Percentiles rank a stretch among this genome's conserved stretches.
Evolutionary conservation across 2,329 filamentous ascomycete species (phyloP).

Genomic region (Ilyonectria sp.): DNA sequence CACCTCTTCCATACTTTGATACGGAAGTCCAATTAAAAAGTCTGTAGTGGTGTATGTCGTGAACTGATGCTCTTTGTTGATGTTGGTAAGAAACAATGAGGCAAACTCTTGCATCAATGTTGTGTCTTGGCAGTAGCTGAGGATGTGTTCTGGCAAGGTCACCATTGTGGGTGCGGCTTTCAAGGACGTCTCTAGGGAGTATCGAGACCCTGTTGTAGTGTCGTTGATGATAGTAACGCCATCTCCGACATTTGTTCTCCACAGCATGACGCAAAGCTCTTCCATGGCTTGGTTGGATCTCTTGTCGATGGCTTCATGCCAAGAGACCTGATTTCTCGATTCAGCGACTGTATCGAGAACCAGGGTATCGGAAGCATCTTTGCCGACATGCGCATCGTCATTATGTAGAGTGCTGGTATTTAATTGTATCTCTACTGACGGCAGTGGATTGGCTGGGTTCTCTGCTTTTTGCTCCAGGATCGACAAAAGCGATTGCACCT

Average conservation of each 20-base stretch:
- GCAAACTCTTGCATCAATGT: conserved; percentile 8
- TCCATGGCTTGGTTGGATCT: conserved; percentile 20
- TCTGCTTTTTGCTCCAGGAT: not conserved
- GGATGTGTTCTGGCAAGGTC: not conserved
- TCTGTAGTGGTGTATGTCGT: conserved; percentile 3
- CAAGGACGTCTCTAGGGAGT: not conserved
- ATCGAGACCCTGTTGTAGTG: not conserved
- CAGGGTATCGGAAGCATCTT: not conserved
- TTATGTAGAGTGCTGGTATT: not conserved
- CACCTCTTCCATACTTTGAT: conserved; percentile 8
- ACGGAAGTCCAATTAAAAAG: not conserved
- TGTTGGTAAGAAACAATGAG: conserved; percentile 8
- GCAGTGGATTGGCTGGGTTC: not conserved
- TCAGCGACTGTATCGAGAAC: not conserved
- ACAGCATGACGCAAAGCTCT: conserved; percentile 20
- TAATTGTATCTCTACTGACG: not conserved
- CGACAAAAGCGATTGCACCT: conserved; percentile 17
- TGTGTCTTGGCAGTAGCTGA: conserved; percentile 5
- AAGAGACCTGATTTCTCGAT: not conserved
- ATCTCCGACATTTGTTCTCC: conserved; percentile 15
- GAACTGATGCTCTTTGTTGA: conserved; percentile 18
- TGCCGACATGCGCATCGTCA: not conserved
- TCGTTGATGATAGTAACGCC: conserved; percentile 14
- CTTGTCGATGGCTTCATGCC: conserved; percentile 5
- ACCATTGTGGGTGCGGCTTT: not conserved